Base-by-base conservation (phyloP, 192 early-diverging fungal genomes). In the Rhizophlyctis rosea region DNA sequence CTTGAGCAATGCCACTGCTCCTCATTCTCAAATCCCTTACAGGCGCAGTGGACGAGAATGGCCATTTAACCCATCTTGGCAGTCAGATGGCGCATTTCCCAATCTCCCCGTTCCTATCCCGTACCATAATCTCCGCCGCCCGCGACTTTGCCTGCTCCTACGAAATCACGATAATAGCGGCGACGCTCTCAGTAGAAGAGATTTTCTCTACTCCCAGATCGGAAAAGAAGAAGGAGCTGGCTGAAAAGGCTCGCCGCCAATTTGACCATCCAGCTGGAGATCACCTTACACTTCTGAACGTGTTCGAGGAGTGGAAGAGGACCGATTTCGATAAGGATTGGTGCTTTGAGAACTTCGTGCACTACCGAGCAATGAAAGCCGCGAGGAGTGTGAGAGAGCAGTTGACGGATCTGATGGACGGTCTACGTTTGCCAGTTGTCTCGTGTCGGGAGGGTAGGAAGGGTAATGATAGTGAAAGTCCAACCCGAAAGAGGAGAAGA, bases 111-210 rank as follows among this genome's bases (percentile, higher is more conserved):
- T 77, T 53, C 47, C 59, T 86, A 0, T 63, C 78, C 0, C 62
- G 69, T 3, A 61, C 67, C 7, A 61, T 83, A 0, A 60, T 86
- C 27, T 71, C 76, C 0, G 57, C 77, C 4, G 63, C 70, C 21
- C 14, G 48, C 14, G 63, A 69, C 25, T 76, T 67, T 52, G 4
- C 48, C 30, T 85, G 84, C 65, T 47, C 66, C 7, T 50, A 44
- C 16, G 82, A 86, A 67, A 59, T 78, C 16, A 47, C 79, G 11
- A 83, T 71, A 4, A 77, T 85, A 24, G 70, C 62, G 0, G 66
- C 84, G 0, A 73, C 83, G 62, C 73, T 86, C 7, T 76, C 73
- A 7, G 63, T 68, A 21, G 81, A 86, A 67, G 78, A 82, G 29
- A 44, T 77, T 2, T 78, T 57, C 25, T 18, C 77, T 23, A 47